These are phyloP conservation scores for Penicillium daleae DNA, from an alignment of 495 filamentous ascomycete species.

Conservation along the genomic window DNA sequence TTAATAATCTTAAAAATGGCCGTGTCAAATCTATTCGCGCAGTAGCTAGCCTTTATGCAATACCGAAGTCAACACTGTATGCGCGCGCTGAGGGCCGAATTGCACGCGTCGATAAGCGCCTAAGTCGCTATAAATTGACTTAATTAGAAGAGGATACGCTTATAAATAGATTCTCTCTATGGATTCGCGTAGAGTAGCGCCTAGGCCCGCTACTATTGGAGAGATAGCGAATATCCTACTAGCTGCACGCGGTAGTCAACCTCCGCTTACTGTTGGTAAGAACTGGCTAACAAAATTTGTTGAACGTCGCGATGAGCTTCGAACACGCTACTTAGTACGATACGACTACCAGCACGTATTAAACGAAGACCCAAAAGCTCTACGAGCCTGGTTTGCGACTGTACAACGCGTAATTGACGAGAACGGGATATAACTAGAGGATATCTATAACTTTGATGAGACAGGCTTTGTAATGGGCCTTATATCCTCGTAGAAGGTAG, in stretches of 20 bases:
- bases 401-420: neutral
- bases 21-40: neutral
- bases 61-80: neutral
- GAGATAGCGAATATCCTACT: constrained; percentile 19
- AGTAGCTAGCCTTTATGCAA: neutral
- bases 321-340: neutral
- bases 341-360: constrained; percentile 1
- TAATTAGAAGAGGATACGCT: neutral
- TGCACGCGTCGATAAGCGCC: neutral
- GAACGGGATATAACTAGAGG: constrained; percentile 2
- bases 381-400: constrained; percentile 11
- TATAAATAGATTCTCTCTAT: neutral
- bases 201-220: neutral
- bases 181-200: neutral
- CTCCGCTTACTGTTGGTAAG: neutral
- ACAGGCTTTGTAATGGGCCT: constrained; percentile 7
- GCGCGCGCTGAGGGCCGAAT: neutral
- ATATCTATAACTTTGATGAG: constrained; percentile 17
- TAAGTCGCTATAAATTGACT: neutral
- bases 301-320: neutral
- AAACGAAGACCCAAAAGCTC: neutral
- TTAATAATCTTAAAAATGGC: neutral
- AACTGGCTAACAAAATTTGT: constrained; percentile 9
- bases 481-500: neutral
- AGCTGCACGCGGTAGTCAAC: neutral